Evolutionary conservation across 2,329 filamentous ascomycete species (phyloP).

Genomic region (Ophiostoma ulmi): DNA sequence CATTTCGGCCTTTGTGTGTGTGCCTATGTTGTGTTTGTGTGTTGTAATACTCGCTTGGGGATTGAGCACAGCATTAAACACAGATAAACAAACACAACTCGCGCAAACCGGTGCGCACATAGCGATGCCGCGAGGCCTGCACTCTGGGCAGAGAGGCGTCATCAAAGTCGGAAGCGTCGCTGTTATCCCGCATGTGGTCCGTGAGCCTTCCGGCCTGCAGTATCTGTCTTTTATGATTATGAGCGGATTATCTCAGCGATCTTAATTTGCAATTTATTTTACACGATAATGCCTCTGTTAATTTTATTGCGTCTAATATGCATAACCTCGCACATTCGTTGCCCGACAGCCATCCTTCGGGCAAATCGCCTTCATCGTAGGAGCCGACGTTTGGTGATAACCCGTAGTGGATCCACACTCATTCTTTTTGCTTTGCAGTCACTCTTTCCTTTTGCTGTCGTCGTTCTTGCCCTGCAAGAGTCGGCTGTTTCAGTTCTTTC

Average conservation of each 20-base stretch:
- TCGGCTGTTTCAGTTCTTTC: not conserved
- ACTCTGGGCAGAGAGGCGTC: not conserved
- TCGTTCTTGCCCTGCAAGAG: not conserved
- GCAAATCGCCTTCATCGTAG: not conserved
- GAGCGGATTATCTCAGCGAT: not conserved
- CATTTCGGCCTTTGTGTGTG: no score
- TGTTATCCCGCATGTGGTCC: not conserved
- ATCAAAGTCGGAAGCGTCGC: not conserved
- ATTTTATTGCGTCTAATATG: not conserved
- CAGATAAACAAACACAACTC: not conserved
- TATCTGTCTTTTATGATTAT: not conserved
- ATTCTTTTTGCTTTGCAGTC: no score
- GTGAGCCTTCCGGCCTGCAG: not conserved
- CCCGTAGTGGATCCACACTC: not conserved
- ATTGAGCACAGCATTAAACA: not conserved
- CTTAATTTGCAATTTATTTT: not conserved
- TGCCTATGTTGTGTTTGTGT: no score
- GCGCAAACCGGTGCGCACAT: not conserved
- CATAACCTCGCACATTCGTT: not conserved
- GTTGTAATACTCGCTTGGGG: not conserved
- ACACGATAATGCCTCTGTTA: not conserved
- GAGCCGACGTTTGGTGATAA: not conserved
- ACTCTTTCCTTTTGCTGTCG: not conserved
- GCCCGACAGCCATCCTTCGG: not conserved
- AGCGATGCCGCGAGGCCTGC: not conserved